Evolutionary conservation across 2,329 filamentous ascomycete species (phyloP), one percentile per base, ranked within the genome.

Genomic region (Hypocrella siamensis): DNA sequence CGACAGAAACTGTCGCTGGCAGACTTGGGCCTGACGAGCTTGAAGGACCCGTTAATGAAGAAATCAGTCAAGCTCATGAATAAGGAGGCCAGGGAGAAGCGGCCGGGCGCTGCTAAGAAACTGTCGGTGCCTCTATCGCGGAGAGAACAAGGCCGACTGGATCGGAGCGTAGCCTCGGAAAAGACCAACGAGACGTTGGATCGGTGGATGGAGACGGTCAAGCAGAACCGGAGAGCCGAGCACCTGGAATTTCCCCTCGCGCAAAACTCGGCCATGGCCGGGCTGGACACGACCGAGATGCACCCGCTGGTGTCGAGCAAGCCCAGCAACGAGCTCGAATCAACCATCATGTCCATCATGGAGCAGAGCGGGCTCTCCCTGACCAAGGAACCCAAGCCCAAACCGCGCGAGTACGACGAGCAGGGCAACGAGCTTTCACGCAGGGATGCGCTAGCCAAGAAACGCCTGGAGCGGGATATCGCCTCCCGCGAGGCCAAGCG

Each of bases 171-270:
- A 17, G 90, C 90, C 3, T 92, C 86, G 44, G 75, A 85, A 22
- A 86, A 93, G 61, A 86, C 84, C 31, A 93, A 92, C 46, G 79
- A 94, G 53, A 88, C 85, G 0, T 63, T 98, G 17, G 75, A 82
- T 40, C 75, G 84, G 44, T 98, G 90, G 90, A 79, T 79, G 19
- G 88, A 94, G 38, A 96, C 90, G 0, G 85, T 98, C 46, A 93
- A 94, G 57, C 75, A 83, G 19, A 94, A 94, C 53, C 79, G 90
- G 37, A 71, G 84, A 43, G 86, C 88, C 2, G 90, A 96, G 40
- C 84, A 93, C 52, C 63, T 98, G 10, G 66, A 77, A 15, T 98
- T 98, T 47, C 90, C 90, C 5, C 65, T 96, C 0, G 69, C 78
- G 3, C 78, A 84, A 45, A 78, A 76, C 25, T 71, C 75, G 36